Conservation (phyloP, 805 yeast species). For the Kluyveromyces starmeri region DNA sequence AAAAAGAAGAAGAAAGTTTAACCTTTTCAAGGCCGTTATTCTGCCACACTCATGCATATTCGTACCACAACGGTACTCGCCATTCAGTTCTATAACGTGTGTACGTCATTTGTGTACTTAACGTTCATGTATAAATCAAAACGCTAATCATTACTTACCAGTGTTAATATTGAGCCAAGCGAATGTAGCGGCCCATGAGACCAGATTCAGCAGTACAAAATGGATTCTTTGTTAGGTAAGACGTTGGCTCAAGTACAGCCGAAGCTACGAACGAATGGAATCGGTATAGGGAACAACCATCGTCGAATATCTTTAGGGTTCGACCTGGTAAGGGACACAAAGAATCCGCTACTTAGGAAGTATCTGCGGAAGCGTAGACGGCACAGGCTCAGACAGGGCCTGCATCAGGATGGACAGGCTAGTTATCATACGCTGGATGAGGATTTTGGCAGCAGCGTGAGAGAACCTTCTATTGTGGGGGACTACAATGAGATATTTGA, state of each 20-base stretch:
- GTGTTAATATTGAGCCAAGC: too few species aligned
- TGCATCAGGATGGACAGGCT: conserved; percentile 24
- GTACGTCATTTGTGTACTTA: too few species aligned
- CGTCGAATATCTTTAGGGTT: conserved; percentile 32
- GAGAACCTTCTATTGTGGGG: conserved; percentile 14
- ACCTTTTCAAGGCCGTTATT: too few species aligned
- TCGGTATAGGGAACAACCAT: conserved; percentile 35
- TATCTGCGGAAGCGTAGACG: conserved; percentile 15
- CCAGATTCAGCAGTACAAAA: too few species aligned
- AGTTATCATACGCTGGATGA: conserved; percentile 34
- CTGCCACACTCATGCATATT: too few species aligned
- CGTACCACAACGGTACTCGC: too few species aligned
- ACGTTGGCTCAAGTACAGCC: conserved; percentile 31
- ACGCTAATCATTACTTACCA: too few species aligned
- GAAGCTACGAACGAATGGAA: conserved; percentile 33
- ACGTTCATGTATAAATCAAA: too few species aligned
- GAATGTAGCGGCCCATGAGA: too few species aligned
- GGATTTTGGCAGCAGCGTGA: conserved; percentile 26
- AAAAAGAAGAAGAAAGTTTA: conserved; percentile 23
- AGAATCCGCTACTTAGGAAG: conserved; percentile 32
- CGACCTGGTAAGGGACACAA: conserved; percentile 29
- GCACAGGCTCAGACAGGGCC: conserved; percentile 14
- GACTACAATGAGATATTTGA: conserved; percentile 23
- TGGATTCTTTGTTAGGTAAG: conserved; percentile 23
- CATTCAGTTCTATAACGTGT: too few species aligned